Conservation (phyloP, 1,139 yeast genomes). For the Yamadazyma triangularis region DNA sequence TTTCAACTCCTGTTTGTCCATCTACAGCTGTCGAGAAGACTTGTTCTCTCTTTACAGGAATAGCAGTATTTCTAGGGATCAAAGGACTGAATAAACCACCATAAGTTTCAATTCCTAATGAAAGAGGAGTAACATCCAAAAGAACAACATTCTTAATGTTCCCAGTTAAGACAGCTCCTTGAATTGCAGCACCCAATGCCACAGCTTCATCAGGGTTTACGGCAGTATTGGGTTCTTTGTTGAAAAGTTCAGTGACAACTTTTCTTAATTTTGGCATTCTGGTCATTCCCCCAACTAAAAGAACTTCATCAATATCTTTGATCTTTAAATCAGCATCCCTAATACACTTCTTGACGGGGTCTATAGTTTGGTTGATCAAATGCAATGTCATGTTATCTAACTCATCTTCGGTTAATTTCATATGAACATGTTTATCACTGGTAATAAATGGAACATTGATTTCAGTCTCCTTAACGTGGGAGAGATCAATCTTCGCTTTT, state of each 20-base stretch:
- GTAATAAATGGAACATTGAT: conserved; percentile 63
- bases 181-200: conserved; percentile 81
- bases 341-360: conserved; percentile 63
- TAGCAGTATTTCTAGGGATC: conserved; percentile 70
- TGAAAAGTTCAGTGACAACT: conserved; percentile 53
- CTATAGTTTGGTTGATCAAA: conserved; percentile 57
- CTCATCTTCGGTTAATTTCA: conserved; percentile 55
- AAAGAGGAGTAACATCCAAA: conserved; percentile 73
- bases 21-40: conserved; percentile 81
- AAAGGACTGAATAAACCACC: conserved; percentile 79
- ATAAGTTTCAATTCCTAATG: conserved; percentile 76
- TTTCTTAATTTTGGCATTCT: conserved; percentile 72
- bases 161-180: conserved; percentile 74
- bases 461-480: conserved; percentile 52
- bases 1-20: conserved; percentile 76
- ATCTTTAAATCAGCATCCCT: conserved; percentile 64
- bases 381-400: conserved; percentile 59
- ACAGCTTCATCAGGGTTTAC: conserved; percentile 86
- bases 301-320: conserved; percentile 64
- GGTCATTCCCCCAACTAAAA: conserved; percentile 83
- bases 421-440: conserved; percentile 46
- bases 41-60: conserved; percentile 69
- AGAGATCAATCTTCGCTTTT: conserved; percentile 63
- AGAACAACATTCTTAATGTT: conserved; percentile 66
- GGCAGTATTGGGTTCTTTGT: conserved; percentile 54